Percentiles rank a stretch among this genome's conserved stretches.
Evolutionary conservation across 2,329 filamentous ascomycete species (phyloP).

Genomic region (Colletotrichum spaethianum): DNA sequence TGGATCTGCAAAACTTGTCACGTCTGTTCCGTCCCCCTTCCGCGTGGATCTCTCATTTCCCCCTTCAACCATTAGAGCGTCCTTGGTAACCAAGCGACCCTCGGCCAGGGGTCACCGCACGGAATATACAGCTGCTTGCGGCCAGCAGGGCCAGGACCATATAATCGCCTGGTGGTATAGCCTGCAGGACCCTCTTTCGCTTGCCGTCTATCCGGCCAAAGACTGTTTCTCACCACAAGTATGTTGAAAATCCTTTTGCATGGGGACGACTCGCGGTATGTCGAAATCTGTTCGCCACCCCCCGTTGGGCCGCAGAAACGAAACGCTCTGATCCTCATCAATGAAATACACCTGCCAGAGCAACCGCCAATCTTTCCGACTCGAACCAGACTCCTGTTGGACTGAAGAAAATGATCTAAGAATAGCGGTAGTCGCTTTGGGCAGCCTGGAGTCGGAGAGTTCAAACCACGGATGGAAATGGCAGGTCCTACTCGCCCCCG

Average conservation of each 20-base stretch:
- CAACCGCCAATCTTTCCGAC: not conserved
- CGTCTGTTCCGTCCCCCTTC: not conserved
- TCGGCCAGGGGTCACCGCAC: not conserved
- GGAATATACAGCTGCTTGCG: constrained; percentile 5
- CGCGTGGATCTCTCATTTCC: constrained; percentile 19
- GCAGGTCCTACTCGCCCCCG: not conserved
- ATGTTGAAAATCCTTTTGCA: not conserved
- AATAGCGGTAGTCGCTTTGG: constrained; percentile 17
- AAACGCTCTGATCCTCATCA: constrained; percentile 21
- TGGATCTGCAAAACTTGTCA: constrained; percentile 6
- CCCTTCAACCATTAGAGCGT: not conserved
- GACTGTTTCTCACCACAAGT: constrained; percentile 15
- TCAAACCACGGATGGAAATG: constrained; percentile 20
- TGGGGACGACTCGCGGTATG: not conserved
- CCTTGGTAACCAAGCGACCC: not conserved
- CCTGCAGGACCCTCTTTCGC: constrained; percentile 14
- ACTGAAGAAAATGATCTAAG: constrained; percentile 2
- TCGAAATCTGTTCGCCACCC: constrained; percentile 7
- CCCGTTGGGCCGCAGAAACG: constrained; percentile 16
- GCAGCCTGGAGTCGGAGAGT: not conserved
- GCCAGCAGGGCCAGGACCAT: constrained; percentile 4
- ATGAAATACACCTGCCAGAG: not conserved
- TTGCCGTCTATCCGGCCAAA: constrained; percentile 1
- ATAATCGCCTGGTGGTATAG: constrained; percentile 26
- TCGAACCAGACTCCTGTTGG: not conserved